Evolutionary conservation across 805 yeast genomes (phyloP).

Genomic region (Barnettozyma pratensis): DNA sequence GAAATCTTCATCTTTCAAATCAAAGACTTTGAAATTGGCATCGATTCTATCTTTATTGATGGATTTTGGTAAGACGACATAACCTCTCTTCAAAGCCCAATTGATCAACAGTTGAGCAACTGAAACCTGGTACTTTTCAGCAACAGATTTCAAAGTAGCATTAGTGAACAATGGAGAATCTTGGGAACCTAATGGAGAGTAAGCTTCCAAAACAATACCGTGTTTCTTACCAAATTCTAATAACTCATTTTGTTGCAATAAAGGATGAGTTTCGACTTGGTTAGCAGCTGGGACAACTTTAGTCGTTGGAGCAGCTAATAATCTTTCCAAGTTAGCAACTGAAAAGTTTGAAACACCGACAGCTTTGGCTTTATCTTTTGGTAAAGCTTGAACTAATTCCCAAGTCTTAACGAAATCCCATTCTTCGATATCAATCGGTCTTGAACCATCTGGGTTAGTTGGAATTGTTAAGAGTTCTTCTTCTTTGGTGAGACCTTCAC

Average conservation of each 20-base stretch:
- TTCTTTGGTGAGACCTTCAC: slow-evolving; percentile 29
- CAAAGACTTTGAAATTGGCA: slow-evolving; percentile 23
- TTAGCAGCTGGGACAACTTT: slow-evolving; percentile 17
- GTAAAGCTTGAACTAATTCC: slow-evolving; percentile 18
- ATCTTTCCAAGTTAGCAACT: slow-evolving; percentile 13
- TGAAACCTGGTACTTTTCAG: slow-evolving; percentile 34
- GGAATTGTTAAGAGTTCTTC: slow-evolving; percentile 9
- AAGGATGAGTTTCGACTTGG: slow-evolving; percentile 22
- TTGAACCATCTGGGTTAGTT: slow-evolving; percentile 34
- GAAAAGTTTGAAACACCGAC: slow-evolving; percentile 24
- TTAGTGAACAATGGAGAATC: slow-evolving; percentile 24
- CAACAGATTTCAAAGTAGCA: slow-evolving; percentile 36
- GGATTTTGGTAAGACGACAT: slow-evolving; percentile 49
- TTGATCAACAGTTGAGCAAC: slow-evolving; percentile 51
- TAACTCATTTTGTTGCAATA: slow-evolving; percentile 18
- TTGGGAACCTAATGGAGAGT: slow-evolving; percentile 18
- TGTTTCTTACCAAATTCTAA: slow-evolving; percentile 12
- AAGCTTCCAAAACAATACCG: slow-evolving; percentile 15
- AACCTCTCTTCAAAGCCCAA: slow-evolving; percentile 57
- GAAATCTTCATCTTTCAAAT: slow-evolving; percentile 21
- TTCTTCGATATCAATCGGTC: slow-evolving; percentile 40
- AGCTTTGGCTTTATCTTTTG: slow-evolving; percentile 15
- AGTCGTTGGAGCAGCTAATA: slow-evolving; percentile 11
- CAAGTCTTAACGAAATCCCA: slow-evolving; percentile 35
- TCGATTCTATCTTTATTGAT: slow-evolving; percentile 37